These are phyloP conservation scores for Neopestalotiopsis clavispora DNA, from an alignment of 2,329 filamentous ascomycete species.

Conservation along the genomic window DNA sequence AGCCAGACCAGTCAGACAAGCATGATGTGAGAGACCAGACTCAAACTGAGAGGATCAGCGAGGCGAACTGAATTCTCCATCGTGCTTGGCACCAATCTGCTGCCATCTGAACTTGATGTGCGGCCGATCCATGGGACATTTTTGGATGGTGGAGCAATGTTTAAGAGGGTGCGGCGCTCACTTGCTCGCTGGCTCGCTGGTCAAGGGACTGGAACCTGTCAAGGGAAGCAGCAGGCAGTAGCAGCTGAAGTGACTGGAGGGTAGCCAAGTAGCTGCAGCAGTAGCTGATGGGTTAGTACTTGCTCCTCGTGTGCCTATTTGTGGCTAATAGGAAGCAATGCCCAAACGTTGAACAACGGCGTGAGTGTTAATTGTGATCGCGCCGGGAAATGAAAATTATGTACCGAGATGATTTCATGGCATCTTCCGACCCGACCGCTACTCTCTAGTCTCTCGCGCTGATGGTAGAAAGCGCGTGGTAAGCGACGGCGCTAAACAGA, in stretches of 20 bases:
- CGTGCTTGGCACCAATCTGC: background rate
- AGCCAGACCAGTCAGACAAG: too few species aligned
- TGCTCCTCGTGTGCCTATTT: background rate
- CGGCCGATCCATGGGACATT: background rate
- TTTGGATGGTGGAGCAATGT: background rate
- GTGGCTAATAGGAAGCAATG: background rate
- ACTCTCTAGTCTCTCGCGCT: background rate
- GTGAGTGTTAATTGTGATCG: background rate
- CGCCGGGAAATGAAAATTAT: background rate
- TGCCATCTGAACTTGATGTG: background rate
- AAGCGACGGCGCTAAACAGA: background rate
- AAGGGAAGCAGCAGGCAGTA: too few species aligned
- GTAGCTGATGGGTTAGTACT: too few species aligned
- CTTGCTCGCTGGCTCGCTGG: too few species aligned
- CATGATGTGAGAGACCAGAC: background rate
- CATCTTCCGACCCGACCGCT: background rate
- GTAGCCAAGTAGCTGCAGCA: too few species aligned
- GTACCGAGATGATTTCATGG: background rate
- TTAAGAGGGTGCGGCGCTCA: background rate
- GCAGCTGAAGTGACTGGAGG: too few species aligned
- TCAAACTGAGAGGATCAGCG: background rate
- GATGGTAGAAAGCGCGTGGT: background rate
- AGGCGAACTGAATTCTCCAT: constrained; percentile 1
- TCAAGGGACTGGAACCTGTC: too few species aligned
- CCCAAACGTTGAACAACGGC: background rate